Evolutionary conservation across 2,329 filamentous ascomycete species (phyloP).

Genomic region (Aspergillus awamori): DNA sequence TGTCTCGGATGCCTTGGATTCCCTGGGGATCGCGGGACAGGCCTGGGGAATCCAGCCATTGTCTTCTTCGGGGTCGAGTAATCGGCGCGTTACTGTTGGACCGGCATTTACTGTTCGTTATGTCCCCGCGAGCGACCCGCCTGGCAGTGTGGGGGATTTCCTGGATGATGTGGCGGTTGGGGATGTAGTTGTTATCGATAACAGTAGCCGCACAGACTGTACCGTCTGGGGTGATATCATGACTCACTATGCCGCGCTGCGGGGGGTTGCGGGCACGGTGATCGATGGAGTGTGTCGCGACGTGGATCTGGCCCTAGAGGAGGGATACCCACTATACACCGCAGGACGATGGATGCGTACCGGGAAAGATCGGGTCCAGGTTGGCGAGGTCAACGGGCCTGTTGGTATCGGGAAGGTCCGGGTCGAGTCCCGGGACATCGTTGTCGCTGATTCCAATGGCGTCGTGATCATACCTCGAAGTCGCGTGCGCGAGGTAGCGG

Average conservation of each 20-base stretch:
- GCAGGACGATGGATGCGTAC: conserved; percentile 40
- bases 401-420: conserved; percentile 34
- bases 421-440: conserved; percentile 32
- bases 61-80: conserved; percentile 27
- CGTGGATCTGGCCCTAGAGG: conserved; percentile 32
- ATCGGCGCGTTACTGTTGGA: conserved; percentile 26
- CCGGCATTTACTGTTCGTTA: conserved; percentile 41
- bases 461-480: conserved; percentile 24
- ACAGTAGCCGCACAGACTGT: conserved; percentile 38
- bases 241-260: conserved; percentile 38
- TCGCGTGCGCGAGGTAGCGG: background rate
- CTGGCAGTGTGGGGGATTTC: conserved; percentile 36
- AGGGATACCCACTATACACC: conserved; percentile 35
- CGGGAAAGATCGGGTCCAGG: conserved; percentile 37
- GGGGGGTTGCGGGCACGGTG: conserved; percentile 35
- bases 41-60: conserved; percentile 23
- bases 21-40: conserved; percentile 24
- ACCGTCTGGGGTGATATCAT: conserved; percentile 44
- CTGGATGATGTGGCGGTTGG: conserved; percentile 36
- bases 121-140: conserved; percentile 23
- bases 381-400: conserved; percentile 32
- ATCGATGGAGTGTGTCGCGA: conserved; percentile 40
- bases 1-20: conserved; percentile 27
- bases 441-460: conserved; percentile 34
- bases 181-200: conserved; percentile 39